A percentile compares a stretch with the other conserved stretches of the same genome.
Evolutionary conservation across 352 stramenopile species (phyloP).

Genomic region (Globisporangium uncinulatum): DNA sequence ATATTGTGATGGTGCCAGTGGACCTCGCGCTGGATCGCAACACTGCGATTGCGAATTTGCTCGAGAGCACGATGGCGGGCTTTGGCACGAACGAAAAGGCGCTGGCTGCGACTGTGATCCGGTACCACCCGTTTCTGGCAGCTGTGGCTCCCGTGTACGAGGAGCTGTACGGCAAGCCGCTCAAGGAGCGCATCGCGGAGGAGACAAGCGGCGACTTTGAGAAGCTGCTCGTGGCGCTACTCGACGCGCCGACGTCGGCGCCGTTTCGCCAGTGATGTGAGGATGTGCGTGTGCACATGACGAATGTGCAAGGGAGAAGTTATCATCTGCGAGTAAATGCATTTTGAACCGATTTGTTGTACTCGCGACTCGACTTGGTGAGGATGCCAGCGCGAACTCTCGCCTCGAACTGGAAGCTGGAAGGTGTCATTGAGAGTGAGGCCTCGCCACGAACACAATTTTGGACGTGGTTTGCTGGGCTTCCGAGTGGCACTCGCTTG

Average conservation of each 20-base stretch:
- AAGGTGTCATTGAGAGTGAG: too few species aligned
- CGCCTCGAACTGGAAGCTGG: too few species aligned
- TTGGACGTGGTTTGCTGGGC: too few species aligned
- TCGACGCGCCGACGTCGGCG: slow-evolving; percentile 27
- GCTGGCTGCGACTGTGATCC: slow-evolving; percentile 55
- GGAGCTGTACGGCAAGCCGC: slow-evolving; percentile 49
- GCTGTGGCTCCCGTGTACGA: slow-evolving; percentile 48
- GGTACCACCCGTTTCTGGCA: slow-evolving; percentile 60
- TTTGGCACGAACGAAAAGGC: slow-evolving; percentile 64
- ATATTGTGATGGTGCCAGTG: too few species aligned
- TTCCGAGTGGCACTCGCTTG: too few species aligned
- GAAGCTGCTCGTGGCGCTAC: slow-evolving; percentile 51
- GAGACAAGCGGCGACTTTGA: slow-evolving; percentile 57
- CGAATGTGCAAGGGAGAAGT: background rate
- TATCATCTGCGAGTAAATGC: background rate
- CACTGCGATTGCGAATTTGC: slow-evolving; percentile 49
- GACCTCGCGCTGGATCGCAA: slow-evolving; percentile 53
- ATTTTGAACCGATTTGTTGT: too few species aligned
- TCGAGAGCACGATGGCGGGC: slow-evolving; percentile 63
- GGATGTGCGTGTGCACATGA: background rate
- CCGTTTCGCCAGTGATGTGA: slow-evolving; percentile 5
- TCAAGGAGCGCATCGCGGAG: slow-evolving; percentile 49
- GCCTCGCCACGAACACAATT: too few species aligned
- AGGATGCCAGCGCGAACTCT: too few species aligned
- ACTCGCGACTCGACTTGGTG: too few species aligned